Evolutionary conservation across 192 early-diverging fungal species (phyloP), one percentile per base, ranked within the genome.

Genomic region (Backusella sp.): DNA sequence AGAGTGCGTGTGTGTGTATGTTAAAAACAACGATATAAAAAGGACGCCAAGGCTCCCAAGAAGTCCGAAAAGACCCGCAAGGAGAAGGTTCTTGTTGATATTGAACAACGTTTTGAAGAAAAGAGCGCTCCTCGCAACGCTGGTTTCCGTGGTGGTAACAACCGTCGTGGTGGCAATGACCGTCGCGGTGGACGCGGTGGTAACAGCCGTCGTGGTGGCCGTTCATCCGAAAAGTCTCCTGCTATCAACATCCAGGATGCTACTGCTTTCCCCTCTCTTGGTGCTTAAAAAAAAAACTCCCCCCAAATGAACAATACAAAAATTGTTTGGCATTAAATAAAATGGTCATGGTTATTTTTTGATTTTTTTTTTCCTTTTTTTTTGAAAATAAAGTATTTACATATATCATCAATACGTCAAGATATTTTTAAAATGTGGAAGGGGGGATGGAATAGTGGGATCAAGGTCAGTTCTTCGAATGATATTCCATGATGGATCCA

Each of bases 31-130:
- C 0, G 6, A 6, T 36, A 14, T 14, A 15, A 15, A 66, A n/a
- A 67, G 77, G 78, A 79, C 41, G 53, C 42, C 39, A 74, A 74
- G 65, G 4, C 76, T 14, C 19, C 72, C 44, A 70, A 70, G 41
- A 41, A 69, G 42, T 89, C 89, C 78, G 72, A 84, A 74, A 92
- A 91, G 83, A 80, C 89, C 73, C 85, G 87, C 74, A 90, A 90
- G 89, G 90, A 90, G 76, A 94, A 95, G 87, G 85, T 86, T 52
- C 72, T 90, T 53, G 84, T 94, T 39, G 91, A 89, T 73, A 91
- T 96, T 66, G 93, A 96, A 85, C 92, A 92, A 84, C 89, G 90
- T 77, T 96, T 95, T 82, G 85, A 82, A 35, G 92, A 95, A 35
- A 85, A 87, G 75, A 79, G 85, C 70, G 87, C 89, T 68, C 86